These are phyloP conservation scores for Herpomyces periplanetae DNA, from an alignment of 2,329 filamentous ascomycete genomes.

Conservation along the genomic window DNA sequence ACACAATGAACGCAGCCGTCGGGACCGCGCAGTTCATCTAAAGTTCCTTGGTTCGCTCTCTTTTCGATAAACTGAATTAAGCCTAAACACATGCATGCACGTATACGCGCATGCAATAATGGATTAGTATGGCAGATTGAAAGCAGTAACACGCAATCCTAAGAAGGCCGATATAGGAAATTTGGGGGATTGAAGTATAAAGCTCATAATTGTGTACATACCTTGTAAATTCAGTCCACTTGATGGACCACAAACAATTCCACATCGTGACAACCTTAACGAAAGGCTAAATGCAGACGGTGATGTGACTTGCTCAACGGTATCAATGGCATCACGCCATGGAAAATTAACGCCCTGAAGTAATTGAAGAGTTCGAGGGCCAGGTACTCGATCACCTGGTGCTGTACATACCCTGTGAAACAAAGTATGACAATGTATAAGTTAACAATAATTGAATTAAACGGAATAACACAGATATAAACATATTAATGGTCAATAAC, in stretches of 20 bases:
- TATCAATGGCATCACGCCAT: constrained; percentile 15
- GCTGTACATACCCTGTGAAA: constrained; percentile 14
- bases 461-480: no score
- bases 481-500: no score
- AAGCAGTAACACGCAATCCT: no score
- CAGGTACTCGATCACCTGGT: constrained; percentile 16
- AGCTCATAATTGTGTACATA: no score
- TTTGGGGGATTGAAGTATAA: no score
- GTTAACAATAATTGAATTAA: no score
- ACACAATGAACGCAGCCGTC: constrained; percentile 14
- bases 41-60: constrained; percentile 10
- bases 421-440: no score
- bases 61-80: constrained; percentile 13
- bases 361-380: constrained; percentile 14
- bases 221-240: constrained; percentile 18
- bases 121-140: no score
- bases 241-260: constrained; percentile 18
- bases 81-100: no score
- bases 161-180: no score
- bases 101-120: no score
- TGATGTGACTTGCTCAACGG: constrained; percentile 16
- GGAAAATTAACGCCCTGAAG: constrained; percentile 15
- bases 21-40: constrained; percentile 10
- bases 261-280: constrained; percentile 15
- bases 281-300: constrained; percentile 14